Conservation (phyloP, 148 eudicot genomes). For the Fallopia convolvulus region DNA sequence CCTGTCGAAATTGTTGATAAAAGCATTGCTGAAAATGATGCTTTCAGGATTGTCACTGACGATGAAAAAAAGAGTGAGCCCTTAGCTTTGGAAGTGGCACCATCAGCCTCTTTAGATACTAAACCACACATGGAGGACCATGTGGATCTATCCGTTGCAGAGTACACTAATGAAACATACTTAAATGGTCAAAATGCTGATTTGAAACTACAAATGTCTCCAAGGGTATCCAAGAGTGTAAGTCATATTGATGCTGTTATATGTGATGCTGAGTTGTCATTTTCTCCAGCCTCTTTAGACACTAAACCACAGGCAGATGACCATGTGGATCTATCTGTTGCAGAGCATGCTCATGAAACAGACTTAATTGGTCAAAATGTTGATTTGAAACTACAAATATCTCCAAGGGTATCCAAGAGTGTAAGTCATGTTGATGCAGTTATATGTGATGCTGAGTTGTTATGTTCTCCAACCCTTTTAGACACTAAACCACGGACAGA, state of each 20-base stretch:
- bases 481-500: conserved; percentile 13
- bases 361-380: conserved; percentile 13
- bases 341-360: conserved; percentile 10
- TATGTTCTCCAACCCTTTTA: conserved; percentile 11
- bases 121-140: conserved; percentile 15
- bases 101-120: conserved; percentile 8
- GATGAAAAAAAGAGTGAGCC: conserved; percentile 10
- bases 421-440: conserved; percentile 10
- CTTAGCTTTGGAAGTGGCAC: conserved; percentile 7
- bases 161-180: conserved; percentile 9
- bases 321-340: conserved; percentile 10
- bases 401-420: conserved; percentile 15
- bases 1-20: background rate
- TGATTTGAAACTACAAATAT: conserved; percentile 18
- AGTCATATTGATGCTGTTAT: conserved; percentile 7
- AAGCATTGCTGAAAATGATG: conserved; percentile 13
- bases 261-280: conserved; percentile 13
- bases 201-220: conserved; percentile 19
- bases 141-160: conserved; percentile 8
- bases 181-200: conserved; percentile 15
- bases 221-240: conserved; percentile 14
- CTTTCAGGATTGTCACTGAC: conserved; percentile 8
- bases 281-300: conserved; percentile 9
- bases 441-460: conserved; percentile 10
- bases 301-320: conserved; percentile 14